phyloP scores from a whole-genome alignment of 2,329 filamentous ascomycete species.

The Leptographium lundbergii region DNA sequence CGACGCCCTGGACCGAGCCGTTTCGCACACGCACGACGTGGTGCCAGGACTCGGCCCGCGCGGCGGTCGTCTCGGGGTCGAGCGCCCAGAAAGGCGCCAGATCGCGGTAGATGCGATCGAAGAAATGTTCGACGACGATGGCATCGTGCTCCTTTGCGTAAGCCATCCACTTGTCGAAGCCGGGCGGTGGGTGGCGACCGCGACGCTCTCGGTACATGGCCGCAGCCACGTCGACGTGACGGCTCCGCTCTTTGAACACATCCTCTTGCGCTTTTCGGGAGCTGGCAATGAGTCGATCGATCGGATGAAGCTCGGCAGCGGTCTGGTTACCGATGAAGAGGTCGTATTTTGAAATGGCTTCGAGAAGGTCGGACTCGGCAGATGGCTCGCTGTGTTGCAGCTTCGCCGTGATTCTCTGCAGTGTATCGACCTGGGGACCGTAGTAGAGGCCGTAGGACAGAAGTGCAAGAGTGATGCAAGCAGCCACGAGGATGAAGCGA shows the following conservation, averaged over 20 bases:
- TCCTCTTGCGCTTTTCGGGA: slow-evolving; percentile 26
- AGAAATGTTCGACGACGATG: slow-evolving; percentile 34
- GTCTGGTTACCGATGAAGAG: not conserved
- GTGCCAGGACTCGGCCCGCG: slow-evolving; percentile 28
- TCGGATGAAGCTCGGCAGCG: slow-evolving; percentile 23
- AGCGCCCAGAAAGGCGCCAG: slow-evolving; percentile 42
- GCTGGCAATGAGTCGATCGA: slow-evolving; percentile 29
- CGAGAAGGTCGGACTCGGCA: not conserved
- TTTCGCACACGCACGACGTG: slow-evolving; percentile 35
- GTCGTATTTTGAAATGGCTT: not conserved
- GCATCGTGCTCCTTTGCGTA: slow-evolving; percentile 29
- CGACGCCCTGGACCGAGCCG: slow-evolving; percentile 26
- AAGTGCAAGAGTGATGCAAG: not conserved
- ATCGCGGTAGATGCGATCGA: slow-evolving; percentile 42
- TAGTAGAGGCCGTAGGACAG: not conserved
- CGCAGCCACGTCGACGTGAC: slow-evolving; percentile 31
- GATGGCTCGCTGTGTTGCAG: not conserved
- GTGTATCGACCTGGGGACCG: not conserved
- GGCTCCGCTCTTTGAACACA: slow-evolving; percentile 26
- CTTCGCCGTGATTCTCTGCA: not conserved
- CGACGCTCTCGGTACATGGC: slow-evolving; percentile 30
- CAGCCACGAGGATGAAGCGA: not conserved
- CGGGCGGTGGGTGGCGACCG: slow-evolving; percentile 36
- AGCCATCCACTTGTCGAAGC: slow-evolving; percentile 33
- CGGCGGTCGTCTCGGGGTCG: slow-evolving; percentile 21